phyloP scores from a whole-genome alignment of 768 basidiomycete genomes.

The Tricholoma hemisulphureum region DNA sequence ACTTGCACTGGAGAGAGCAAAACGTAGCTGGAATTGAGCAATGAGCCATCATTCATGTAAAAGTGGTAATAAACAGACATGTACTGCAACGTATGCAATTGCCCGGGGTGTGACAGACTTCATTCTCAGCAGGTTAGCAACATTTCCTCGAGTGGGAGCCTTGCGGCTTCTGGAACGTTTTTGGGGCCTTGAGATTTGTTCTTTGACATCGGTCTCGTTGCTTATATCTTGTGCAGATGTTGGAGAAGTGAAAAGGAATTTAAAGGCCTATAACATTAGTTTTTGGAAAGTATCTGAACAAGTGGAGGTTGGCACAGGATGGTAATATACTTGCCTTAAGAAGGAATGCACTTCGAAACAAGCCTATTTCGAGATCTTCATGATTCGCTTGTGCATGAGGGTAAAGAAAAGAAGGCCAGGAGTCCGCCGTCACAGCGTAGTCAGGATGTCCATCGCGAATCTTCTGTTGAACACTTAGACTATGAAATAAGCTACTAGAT shows the following conservation, averaged over 20 bases:
- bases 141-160: neutral
- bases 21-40: constrained; percentile 3
- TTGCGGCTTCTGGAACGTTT: neutral
- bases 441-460: constrained; percentile 12
- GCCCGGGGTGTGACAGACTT: constrained; percentile 14
- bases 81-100: constrained; percentile 24
- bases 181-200: neutral
- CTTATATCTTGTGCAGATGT: constrained; percentile 9
- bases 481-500: neutral
- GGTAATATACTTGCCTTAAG: constrained; percentile 11
- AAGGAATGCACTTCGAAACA: constrained; percentile 8
- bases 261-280: constrained; percentile 11
- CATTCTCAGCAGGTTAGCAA: constrained; percentile 11
- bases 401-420: constrained; percentile 11
- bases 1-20: constrained; percentile 11
- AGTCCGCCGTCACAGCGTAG: constrained; percentile 7
- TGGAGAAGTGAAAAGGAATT: constrained; percentile 19
- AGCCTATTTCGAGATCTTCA: constrained; percentile 6
- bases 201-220: neutral
- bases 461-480: neutral
- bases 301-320: constrained; percentile 10
- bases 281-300: neutral
- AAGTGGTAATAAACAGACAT: constrained; percentile 17
- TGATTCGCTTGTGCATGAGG: neutral
- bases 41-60: neutral